Evolutionary conservation across 345 rosid genomes (phyloP), one percentile per base, ranked within the genome.

Genomic region (Toxicodendron radicans): DNA sequence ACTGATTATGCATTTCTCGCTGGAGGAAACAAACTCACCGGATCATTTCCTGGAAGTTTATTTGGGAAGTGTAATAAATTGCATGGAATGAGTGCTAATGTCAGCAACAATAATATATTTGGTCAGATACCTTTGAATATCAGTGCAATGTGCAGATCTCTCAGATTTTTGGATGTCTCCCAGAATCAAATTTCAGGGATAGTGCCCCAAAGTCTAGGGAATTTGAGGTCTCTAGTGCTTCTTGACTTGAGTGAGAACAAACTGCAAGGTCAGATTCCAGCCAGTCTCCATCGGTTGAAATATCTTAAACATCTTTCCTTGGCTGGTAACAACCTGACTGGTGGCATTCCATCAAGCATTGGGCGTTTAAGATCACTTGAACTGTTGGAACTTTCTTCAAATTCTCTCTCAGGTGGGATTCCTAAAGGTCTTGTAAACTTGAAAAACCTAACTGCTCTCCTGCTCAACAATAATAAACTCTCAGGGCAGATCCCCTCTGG

Each of bases 1-100:
- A 65, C 64, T 24, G 78, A 76, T 51, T 80, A 80, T 59, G 75
- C 80, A 24, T 76, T 80, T 52, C 75, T 80, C 49, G 80, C 80
- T 41, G 54, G 75, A n/a, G 83, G 72, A 70, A 80, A 80, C 80
- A 64, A 18, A 35, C 78, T 80, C 1, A 64, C 54, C 23, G 83
- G 78, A 70, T 23, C 64, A 23, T 76, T 76, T 76, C 73, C 78
- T 1, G 59, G 35, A 70, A 33, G 64, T 68, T 53, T 80, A 65
- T 76, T 76, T 58, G 64, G 59, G 35, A 70, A 64, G 69, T 76
- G 83, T 3, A 13, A 27, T 65, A 56, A 73, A 45, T 70, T 80
- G 35, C 61, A 64, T 43, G 78, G 75, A 70, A 43, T 80, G 78
- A 70, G 76, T 69, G 76, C 57, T 52, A 38, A 76, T 59, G 60